phyloP scores from a whole-genome alignment of 2,329 filamentous ascomycete species.

The Verticillium longisporum region DNA sequence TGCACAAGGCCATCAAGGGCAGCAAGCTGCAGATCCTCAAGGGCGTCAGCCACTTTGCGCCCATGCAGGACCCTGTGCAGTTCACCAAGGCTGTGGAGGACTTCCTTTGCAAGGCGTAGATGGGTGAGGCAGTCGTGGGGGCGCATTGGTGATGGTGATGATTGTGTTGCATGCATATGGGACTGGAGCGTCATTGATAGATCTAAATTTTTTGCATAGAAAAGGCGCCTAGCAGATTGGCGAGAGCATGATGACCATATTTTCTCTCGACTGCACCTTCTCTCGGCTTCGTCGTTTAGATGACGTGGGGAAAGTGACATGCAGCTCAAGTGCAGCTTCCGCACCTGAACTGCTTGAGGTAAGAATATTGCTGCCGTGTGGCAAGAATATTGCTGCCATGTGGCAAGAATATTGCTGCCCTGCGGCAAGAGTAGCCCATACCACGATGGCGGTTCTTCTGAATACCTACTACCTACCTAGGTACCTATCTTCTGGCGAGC shows the following conservation, averaged over 20 bases:
- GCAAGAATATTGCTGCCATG: no score
- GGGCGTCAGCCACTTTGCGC: conserved; percentile 35
- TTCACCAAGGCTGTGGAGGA: conserved; percentile 22
- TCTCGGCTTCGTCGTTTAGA: background rate
- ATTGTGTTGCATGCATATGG: background rate
- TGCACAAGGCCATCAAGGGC: conserved; percentile 27
- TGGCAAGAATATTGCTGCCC: no score
- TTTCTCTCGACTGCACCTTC: background rate
- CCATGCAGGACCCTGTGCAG: conserved; percentile 29
- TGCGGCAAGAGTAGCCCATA: no score
- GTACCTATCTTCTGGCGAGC: no score
- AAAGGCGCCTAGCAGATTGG: no score
- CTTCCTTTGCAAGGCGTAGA: conserved; percentile 16
- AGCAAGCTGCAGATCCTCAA: conserved; percentile 26
- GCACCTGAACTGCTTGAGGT: no score
- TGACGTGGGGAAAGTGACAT: background rate
- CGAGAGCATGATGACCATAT: no score
- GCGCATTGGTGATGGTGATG: background rate
- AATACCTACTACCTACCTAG: no score
- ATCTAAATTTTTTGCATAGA: background rate
- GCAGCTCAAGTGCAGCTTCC: no score
- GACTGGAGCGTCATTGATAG: background rate
- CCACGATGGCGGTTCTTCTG: no score
- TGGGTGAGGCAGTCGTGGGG: background rate
- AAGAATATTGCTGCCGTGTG: no score